Conservation (phyloP, 306 rosid genomes). For the Rosa multiflora region DNA sequence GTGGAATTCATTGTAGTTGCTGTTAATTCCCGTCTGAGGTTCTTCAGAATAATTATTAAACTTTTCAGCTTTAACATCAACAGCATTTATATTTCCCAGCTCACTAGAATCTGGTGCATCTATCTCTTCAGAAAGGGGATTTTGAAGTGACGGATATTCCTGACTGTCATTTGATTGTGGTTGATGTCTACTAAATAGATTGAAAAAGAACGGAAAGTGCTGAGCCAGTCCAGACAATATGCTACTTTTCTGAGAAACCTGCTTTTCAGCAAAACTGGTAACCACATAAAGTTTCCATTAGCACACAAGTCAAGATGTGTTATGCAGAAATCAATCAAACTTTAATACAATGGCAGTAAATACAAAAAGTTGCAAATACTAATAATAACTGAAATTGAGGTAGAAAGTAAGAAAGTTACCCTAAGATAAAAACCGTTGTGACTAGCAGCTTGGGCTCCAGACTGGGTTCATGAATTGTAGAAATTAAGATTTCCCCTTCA, state of each 20-base stretch:
- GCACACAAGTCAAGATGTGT: not conserved
- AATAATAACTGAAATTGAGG: not conserved
- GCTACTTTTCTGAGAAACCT: constrained; percentile 50
- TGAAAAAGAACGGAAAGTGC: constrained; percentile 69
- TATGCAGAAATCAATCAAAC: not conserved
- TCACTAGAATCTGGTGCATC: constrained; percentile 31
- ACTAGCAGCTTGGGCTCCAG: constrained; percentile 72
- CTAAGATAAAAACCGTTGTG: constrained; percentile 69
- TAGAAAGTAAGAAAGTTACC: constrained; percentile 47
- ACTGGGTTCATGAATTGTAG: constrained; percentile 56
- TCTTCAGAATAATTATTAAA: constrained; percentile 30
- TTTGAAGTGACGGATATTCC: constrained; percentile 33
- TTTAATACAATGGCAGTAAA: not conserved
- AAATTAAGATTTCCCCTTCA: constrained; percentile 55
- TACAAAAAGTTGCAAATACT: not conserved
- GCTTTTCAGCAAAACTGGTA: constrained; percentile 42
- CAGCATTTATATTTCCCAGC: constrained; percentile 30
- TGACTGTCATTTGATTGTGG: constrained; percentile 31
- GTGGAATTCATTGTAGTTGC: constrained; percentile 34
- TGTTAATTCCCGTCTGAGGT: constrained; percentile 23
- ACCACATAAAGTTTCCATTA: constrained; percentile 30
- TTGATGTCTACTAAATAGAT: constrained; percentile 50
- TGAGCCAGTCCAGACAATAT: constrained; percentile 66
- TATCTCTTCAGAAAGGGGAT: constrained; percentile 26
- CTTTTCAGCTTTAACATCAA: constrained; percentile 36